phyloP scores from a whole-genome alignment of 2,329 filamentous ascomycete genomes.

The Nannizziopsis arthrosporioides region DNA sequence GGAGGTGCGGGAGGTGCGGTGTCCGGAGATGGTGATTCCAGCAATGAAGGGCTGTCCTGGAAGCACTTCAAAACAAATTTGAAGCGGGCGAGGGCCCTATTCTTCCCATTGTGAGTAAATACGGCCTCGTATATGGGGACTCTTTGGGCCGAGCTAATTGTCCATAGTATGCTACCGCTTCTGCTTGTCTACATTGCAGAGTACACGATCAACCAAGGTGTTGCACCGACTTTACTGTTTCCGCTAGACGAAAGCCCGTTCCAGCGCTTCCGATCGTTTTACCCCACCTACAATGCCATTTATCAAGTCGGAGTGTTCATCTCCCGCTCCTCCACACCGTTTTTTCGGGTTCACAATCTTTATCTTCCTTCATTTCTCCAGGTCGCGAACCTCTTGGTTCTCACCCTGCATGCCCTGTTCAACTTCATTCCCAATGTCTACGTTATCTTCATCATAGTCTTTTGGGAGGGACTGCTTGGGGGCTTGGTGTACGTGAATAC shows the following conservation, averaged over 20 bases:
- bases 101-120: constrained; percentile 53
- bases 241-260: constrained; percentile 68
- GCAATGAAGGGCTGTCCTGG: constrained; percentile 17
- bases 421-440: constrained; percentile 77
- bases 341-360: constrained; percentile 66
- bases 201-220: constrained; percentile 95
- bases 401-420: constrained; percentile 65
- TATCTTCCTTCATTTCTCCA: constrained; percentile 78
- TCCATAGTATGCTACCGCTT: constrained; percentile 66
- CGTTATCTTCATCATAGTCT: constrained; percentile 70
- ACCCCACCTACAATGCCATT: constrained; percentile 86
- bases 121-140: constrained; percentile 4
- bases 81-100: constrained; percentile 54
- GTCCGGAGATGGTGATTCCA: background rate
- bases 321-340: constrained; percentile 80
- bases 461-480: constrained; percentile 89
- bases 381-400: constrained; percentile 59
- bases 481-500: constrained; percentile 92
- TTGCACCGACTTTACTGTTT: constrained; percentile 80
- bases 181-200: constrained; percentile 89
- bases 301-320: constrained; percentile 95
- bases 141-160: background rate
- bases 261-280: constrained; percentile 70
- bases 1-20: no score
- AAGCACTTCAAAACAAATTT: constrained; percentile 43